These are phyloP conservation scores for Aquilaria yunnanensis DNA, from an alignment of 345 rosid genomes.

Conservation along the genomic window DNA sequence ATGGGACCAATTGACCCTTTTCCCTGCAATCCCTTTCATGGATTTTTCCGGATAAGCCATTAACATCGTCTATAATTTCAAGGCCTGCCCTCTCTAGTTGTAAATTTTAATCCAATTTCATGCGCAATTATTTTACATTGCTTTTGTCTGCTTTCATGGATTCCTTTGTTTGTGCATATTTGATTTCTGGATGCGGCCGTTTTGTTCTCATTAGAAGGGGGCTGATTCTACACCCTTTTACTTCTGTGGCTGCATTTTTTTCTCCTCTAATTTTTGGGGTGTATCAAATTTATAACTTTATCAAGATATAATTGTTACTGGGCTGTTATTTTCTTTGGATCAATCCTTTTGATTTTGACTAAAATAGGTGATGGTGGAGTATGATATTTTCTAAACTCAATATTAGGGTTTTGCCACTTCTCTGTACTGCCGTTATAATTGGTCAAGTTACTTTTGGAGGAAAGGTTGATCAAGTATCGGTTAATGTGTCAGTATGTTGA, in stretches of 20 bases:
- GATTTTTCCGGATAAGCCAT: conserved; percentile 48
- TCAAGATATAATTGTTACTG: not conserved
- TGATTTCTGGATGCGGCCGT: conserved; percentile 20
- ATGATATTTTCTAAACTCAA: conserved; percentile 10
- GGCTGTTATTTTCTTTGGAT: not conserved
- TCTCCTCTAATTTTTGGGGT: conserved; percentile 1
- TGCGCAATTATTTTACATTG: not conserved
- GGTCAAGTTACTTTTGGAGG: conserved; percentile 8
- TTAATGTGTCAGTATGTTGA: conserved; percentile 28
- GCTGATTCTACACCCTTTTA: conserved; percentile 8
- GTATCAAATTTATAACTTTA: not conserved
- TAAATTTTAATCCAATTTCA: conserved; percentile 12
- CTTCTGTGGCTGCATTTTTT: conserved; percentile 5
- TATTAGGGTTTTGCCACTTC: conserved; percentile 9
- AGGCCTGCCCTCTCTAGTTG: conserved; percentile 28
- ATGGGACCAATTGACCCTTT: conserved; percentile 45
- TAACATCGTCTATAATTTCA: conserved; percentile 48
- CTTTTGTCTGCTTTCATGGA: too few species aligned
- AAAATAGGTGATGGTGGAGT: conserved; percentile 11
- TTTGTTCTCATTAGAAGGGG: conserved; percentile 25
- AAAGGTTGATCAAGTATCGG: conserved; percentile 14
- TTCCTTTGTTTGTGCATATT: conserved; percentile 14
- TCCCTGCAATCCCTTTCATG: conserved; percentile 18
- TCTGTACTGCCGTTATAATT: not conserved
- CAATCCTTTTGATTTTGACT: conserved; percentile 1